Evolutionary conservation across 148 eudicot species (phyloP).

Genomic region (Rhododendron kiyosumense): DNA sequence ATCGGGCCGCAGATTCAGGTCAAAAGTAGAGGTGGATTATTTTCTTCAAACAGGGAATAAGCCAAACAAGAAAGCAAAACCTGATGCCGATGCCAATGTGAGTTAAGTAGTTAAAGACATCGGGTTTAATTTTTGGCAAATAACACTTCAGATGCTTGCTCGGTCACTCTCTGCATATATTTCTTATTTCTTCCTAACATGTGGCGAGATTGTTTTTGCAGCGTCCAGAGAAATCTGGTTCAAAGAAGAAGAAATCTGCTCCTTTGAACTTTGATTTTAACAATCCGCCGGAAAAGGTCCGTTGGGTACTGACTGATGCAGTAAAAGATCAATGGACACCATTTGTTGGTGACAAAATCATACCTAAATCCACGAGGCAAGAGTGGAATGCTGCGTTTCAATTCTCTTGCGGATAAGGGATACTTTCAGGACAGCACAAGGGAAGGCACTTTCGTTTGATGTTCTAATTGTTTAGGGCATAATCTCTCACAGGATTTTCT

Average conservation of each 20-base stretch:
- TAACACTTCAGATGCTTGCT: background rate
- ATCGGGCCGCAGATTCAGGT: conserved; percentile 39
- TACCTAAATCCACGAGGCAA: conserved; percentile 38
- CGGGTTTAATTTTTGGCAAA: background rate
- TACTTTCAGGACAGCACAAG: background rate
- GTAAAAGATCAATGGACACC: conserved; percentile 45
- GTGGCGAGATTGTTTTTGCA: conserved; percentile 14
- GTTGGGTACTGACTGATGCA: conserved; percentile 41
- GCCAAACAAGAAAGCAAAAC: conserved; percentile 17
- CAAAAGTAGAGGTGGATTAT: conserved; percentile 52
- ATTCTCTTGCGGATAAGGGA: background rate
- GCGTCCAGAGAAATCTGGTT: conserved; percentile 30
- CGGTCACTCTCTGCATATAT: background rate
- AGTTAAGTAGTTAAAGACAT: conserved; percentile 13
- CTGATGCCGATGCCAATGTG: conserved; percentile 30
- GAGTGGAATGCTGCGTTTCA: conserved; percentile 53
- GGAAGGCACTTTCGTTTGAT: background rate
- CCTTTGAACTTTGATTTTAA: conserved; percentile 41
- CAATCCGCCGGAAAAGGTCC: conserved; percentile 41
- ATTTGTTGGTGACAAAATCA: conserved; percentile 23
- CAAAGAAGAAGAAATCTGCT: conserved; percentile 20
- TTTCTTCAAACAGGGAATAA: conserved; percentile 43
- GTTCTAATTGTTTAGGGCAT: background rate
- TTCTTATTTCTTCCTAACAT: background rate
- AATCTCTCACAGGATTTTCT: background rate